Evolutionary conservation across 1,284 basidiomycete species (phyloP).

Genomic region (Sporisorium iseilematis-ciliati): DNA sequence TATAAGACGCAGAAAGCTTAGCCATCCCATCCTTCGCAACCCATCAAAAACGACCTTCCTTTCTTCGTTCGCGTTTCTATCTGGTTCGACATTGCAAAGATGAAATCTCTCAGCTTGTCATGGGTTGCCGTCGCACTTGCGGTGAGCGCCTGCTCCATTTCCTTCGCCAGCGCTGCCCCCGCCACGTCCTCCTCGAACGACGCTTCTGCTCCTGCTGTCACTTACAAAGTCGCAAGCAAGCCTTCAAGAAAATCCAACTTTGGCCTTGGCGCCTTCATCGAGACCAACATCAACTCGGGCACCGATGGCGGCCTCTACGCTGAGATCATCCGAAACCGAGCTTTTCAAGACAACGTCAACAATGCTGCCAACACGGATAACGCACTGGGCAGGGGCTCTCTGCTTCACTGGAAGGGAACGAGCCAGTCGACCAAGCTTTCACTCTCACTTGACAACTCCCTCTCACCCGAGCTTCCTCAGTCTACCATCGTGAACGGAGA

Average conservation of each 20-base stretch:
- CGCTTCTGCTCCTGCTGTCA: slow-evolving; percentile 20
- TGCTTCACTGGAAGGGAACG: slow-evolving; percentile 30
- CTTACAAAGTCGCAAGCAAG: slow-evolving; percentile 24
- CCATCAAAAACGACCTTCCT: not conserved
- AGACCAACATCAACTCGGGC: slow-evolving; percentile 54
- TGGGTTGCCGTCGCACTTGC: slow-evolving; percentile 30
- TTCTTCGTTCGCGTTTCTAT: not conserved
- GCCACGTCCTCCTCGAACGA: slow-evolving; percentile 1
- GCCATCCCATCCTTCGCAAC: not conserved
- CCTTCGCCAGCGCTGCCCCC: slow-evolving; percentile 6
- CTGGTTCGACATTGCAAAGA: not conserved
- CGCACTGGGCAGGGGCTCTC: slow-evolving; percentile 35
- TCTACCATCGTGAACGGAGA: slow-evolving; percentile 27
- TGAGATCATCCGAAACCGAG: slow-evolving; percentile 52
- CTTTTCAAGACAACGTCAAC: slow-evolving; percentile 42
- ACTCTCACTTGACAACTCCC: slow-evolving; percentile 23
- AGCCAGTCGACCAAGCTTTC: slow-evolving; percentile 26
- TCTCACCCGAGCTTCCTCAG: slow-evolving; percentile 41
- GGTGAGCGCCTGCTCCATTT: slow-evolving; percentile 12
- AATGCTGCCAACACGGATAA: slow-evolving; percentile 13
- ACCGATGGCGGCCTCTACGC: slow-evolving; percentile 59
- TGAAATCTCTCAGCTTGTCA: slow-evolving; percentile 23
- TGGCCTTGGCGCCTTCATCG: slow-evolving; percentile 43
- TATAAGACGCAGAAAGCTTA: not conserved
- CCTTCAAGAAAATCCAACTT: slow-evolving; percentile 37